phyloP scores from a whole-genome alignment of 2,329 filamentous ascomycete species.

The Calonectria pseudoturangicola region DNA sequence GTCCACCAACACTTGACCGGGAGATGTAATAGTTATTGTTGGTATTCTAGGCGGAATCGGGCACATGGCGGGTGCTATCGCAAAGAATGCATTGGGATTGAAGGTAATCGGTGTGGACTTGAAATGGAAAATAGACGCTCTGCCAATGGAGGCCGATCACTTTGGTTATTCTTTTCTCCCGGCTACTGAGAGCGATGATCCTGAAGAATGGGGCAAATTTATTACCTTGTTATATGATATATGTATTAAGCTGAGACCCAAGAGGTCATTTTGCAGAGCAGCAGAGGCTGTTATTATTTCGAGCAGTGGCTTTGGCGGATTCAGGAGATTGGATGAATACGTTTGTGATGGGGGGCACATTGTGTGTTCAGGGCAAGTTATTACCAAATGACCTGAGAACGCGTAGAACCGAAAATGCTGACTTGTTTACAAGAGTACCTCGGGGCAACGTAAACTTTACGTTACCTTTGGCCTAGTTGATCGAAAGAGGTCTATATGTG shows the following conservation, averaged over 20 bases:
- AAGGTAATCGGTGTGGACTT: slow-evolving; percentile 19
- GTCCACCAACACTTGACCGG: neutral
- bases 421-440: neutral
- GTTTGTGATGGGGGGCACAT: slow-evolving; percentile 22
- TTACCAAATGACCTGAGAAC: neutral
- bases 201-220: neutral
- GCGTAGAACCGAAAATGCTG: neutral
- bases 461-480: neutral
- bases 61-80: slow-evolving; percentile 5
- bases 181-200: neutral
- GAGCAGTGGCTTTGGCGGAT: neutral
- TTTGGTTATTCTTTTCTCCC: neutral
- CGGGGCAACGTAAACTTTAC: neutral
- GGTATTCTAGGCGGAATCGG: slow-evolving; percentile 12
- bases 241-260: neutral
- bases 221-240: neutral
- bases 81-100: neutral
- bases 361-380: slow-evolving; percentile 24
- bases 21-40: neutral
- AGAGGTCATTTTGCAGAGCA: neutral
- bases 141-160: neutral
- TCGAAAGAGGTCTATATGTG: neutral
- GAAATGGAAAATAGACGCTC: neutral
- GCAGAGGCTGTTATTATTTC: slow-evolving; percentile 3
- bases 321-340: neutral